A percentile compares a stretch with the other conserved stretches of the same genome.
These are phyloP conservation scores for Fraxinus excelsior DNA, from an alignment of 257 asterid species.

Conservation along the genomic window DNA sequence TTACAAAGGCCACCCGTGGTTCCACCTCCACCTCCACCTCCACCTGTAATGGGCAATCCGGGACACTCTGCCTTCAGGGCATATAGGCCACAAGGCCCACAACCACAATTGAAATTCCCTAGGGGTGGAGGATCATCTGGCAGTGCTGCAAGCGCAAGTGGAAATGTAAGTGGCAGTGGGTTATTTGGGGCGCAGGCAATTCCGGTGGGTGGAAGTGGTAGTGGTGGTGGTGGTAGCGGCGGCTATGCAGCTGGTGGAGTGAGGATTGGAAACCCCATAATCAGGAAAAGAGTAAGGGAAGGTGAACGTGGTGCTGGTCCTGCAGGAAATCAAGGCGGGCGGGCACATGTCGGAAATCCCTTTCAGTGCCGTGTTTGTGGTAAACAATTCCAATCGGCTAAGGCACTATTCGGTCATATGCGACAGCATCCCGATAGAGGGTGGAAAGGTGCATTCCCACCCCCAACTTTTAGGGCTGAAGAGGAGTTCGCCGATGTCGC, in stretches of 20 bases:
- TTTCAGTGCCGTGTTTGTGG: slow-evolving; percentile 29
- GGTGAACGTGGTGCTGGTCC: no score
- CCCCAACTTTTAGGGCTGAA: slow-evolving; percentile 35
- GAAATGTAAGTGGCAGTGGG: slow-evolving; percentile 13
- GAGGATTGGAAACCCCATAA: slow-evolving; percentile 14
- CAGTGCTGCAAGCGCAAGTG: not conserved
- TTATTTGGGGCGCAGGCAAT: not conserved
- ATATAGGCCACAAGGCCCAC: slow-evolving; percentile 6
- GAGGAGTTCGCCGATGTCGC: slow-evolving; percentile 36
- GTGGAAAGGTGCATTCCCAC: slow-evolving; percentile 44
- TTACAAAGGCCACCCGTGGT: no score
- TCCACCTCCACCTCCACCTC: no score
- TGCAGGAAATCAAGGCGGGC: not conserved
- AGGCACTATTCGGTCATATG: slow-evolving; percentile 48
- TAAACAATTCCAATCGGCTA: slow-evolving; percentile 1
- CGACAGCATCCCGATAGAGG: slow-evolving; percentile 40
- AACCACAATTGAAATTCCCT: not conserved
- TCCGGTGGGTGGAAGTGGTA: not conserved
- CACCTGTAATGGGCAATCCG: slow-evolving; percentile 24
- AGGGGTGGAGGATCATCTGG: not conserved
- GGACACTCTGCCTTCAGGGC: slow-evolving; percentile 30
- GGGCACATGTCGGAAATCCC: not conserved
- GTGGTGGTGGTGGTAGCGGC: not conserved
- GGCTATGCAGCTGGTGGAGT: not conserved
- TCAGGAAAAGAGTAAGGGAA: slow-evolving; percentile 21